These are phyloP conservation scores for Cymbopogon citratus DNA, from an alignment of 176 grass and related monocot genomes.

Conservation along the genomic window DNA sequence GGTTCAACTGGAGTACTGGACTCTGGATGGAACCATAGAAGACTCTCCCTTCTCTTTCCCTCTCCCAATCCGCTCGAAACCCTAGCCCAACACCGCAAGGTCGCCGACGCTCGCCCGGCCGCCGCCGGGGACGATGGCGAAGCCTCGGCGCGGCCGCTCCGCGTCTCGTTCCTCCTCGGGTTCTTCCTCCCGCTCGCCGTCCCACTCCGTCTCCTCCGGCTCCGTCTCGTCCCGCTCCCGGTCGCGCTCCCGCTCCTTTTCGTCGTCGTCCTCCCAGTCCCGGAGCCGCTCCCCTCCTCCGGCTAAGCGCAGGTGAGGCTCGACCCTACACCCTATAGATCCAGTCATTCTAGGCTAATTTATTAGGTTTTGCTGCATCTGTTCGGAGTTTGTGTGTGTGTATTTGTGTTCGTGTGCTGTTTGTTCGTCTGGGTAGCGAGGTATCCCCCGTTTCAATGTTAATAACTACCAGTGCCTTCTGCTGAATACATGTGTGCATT, in stretches of 20 bases:
- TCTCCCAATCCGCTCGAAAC: constrained; percentile 16
- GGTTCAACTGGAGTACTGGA: not conserved
- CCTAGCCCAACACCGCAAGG: constrained; percentile 33
- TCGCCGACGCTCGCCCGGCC: not conserved
- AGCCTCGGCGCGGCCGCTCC: constrained; percentile 61
- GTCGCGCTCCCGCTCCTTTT: constrained; percentile 50
- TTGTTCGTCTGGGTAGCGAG: not conserved
- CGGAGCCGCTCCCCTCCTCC: constrained; percentile 76
- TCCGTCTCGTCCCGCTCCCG: constrained; percentile 51
- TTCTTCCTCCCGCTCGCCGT: constrained; percentile 57
- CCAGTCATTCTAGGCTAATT: not conserved
- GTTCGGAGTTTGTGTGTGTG: not conserved
- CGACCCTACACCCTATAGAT: not conserved
- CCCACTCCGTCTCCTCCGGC: constrained; percentile 54
- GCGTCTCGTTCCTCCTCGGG: constrained; percentile 65
- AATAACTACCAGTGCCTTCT: too few relatives aligned
- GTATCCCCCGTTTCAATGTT: not conserved
- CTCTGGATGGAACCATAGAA: not conserved
- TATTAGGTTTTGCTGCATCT: not conserved
- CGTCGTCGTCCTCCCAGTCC: constrained; percentile 72
- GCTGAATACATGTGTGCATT: too few relatives aligned
- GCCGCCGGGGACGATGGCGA: constrained; percentile 63
- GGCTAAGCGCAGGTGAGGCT: constrained; percentile 52
- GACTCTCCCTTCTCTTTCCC: not conserved
- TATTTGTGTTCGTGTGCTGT: not conserved